Conservation (phyloP, 2,329 filamentous ascomycete genomes). For the Trichoderma afroharzianum region DNA sequence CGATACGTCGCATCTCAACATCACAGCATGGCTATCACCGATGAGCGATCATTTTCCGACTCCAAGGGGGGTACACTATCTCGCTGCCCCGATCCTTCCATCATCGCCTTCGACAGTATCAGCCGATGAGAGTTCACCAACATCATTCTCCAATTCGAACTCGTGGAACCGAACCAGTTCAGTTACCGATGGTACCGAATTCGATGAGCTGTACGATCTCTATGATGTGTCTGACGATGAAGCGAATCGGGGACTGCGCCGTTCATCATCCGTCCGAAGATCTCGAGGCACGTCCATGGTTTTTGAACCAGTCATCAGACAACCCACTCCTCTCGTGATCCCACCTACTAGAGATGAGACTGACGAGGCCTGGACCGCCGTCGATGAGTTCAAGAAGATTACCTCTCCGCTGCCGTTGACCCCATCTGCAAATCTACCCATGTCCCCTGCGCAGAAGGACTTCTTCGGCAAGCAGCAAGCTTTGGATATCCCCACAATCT, state of each 20-base stretch:
- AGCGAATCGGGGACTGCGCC: slow-evolving; percentile 23
- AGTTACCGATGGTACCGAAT: slow-evolving; percentile 65
- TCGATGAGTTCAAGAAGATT: slow-evolving; percentile 45
- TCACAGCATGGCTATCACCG: slow-evolving; percentile 57
- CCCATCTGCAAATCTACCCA: slow-evolving; percentile 64
- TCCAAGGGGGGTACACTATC: slow-evolving; percentile 63
- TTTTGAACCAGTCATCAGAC: slow-evolving; percentile 33
- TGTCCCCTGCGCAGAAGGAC: slow-evolving; percentile 71
- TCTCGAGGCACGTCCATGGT: slow-evolving; percentile 31
- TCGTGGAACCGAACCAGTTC: slow-evolving; percentile 62
- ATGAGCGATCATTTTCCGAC: slow-evolving; percentile 67
- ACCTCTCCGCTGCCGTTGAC: slow-evolving; percentile 60
- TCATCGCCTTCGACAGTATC: slow-evolving; percentile 57
- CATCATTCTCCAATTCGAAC: slow-evolving; percentile 53
- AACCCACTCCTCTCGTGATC: slow-evolving; percentile 49
- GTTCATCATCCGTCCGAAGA: slow-evolving; percentile 38
- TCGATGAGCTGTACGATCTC: slow-evolving; percentile 84
- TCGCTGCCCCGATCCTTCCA: slow-evolving; percentile 59
- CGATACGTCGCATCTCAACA: slow-evolving; percentile 44
- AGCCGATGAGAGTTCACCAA: slow-evolving; percentile 51
- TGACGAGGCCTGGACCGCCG: slow-evolving; percentile 43
- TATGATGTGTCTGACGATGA: slow-evolving; percentile 68
- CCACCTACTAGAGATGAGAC: slow-evolving; percentile 37
- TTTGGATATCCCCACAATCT: slow-evolving; percentile 67
- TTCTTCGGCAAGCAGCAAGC: slow-evolving; percentile 63